Conservation (phyloP, 2,329 filamentous ascomycete genomes). For the Fusarium sp. region DNA sequence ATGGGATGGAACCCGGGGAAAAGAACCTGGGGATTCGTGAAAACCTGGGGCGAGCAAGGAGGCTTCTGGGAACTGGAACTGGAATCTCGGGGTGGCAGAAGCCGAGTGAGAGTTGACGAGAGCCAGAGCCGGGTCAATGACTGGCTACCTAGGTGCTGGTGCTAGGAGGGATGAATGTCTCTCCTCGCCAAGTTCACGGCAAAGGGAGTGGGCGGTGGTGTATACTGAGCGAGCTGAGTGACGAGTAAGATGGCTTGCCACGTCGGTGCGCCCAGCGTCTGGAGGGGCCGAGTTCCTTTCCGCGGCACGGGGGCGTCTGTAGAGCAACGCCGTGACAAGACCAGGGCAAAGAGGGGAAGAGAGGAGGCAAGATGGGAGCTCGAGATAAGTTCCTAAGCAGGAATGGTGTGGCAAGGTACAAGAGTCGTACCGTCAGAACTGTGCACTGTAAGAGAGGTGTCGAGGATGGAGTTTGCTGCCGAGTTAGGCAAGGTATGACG, state of each 20-base stretch:
- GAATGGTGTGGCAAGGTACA: constrained; percentile 38
- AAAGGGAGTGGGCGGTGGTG: not conserved
- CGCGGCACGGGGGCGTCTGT: constrained; percentile 13
- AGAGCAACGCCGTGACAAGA: not conserved
- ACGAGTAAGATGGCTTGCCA: constrained; percentile 28
- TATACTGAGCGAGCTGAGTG: constrained; percentile 16
- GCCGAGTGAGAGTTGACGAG: constrained; percentile 16
- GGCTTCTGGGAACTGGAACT: constrained; percentile 2
- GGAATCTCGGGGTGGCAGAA: constrained; percentile 27
- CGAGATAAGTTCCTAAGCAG: constrained; percentile 8
- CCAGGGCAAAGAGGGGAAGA: constrained; percentile 34
- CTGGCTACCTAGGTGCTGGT: not conserved
- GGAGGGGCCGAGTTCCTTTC: not conserved
- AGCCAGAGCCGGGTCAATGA: constrained; percentile 1
- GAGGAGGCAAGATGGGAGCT: constrained; percentile 24
- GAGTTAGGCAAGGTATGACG: constrained; percentile 33
- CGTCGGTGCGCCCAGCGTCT: constrained; percentile 14
- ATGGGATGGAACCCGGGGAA: constrained; percentile 15
- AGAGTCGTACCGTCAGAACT: constrained; percentile 8
- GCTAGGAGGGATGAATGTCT: not conserved
- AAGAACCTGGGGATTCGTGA: constrained; percentile 12
- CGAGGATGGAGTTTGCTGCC: constrained; percentile 19
- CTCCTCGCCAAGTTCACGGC: constrained; percentile 2
- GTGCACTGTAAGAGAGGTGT: constrained; percentile 15
- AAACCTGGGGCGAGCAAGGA: constrained; percentile 2